Percentiles rank a stretch among this genome's conserved stretches.
phyloP scores from a whole-genome alignment of 352 stramenopile genomes.

The Elongisporangium anandrum region DNA sequence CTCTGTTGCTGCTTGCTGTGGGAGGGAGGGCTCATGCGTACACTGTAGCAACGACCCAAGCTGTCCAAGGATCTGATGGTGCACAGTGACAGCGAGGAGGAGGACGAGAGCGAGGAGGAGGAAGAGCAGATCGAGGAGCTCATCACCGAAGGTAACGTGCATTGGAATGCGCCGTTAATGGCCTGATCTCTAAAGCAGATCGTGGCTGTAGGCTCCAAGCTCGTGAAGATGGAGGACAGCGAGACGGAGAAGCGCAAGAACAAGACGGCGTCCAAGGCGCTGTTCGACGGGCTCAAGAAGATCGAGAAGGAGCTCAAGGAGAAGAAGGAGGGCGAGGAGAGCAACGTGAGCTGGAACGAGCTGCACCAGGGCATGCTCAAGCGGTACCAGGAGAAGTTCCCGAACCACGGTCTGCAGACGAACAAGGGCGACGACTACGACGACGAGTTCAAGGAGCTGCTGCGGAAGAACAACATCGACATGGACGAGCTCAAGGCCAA shows the following conservation, averaged over 20 bases:
- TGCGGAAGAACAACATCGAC: constrained; percentile 77
- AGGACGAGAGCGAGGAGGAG: constrained; percentile 20
- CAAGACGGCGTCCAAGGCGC: constrained; percentile 35
- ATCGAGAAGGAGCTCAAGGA: constrained; percentile 67
- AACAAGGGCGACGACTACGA: constrained; percentile 66
- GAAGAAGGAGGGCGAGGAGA: constrained; percentile 41
- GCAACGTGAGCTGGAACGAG: constrained; percentile 77
- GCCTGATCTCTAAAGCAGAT: background rate
- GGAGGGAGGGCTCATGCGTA: background rate
- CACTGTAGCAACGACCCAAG: constrained; percentile 22
- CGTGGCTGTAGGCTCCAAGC: constrained; percentile 18
- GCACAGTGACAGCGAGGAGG: constrained; percentile 45
- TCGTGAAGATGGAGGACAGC: constrained; percentile 27
- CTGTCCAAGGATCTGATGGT: constrained; percentile 49
- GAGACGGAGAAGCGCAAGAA: constrained; percentile 19
- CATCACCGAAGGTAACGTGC: constrained; percentile 63
- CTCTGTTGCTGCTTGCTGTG: background rate
- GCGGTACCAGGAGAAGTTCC: constrained; percentile 79
- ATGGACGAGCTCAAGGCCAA: constrained; percentile 47
- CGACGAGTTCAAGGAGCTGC: constrained; percentile 79
- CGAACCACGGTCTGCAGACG: constrained; percentile 46
- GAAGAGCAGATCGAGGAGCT: constrained; percentile 64
- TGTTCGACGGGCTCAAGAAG: constrained; percentile 75
- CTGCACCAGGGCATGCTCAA: constrained; percentile 66
- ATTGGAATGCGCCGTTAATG: background rate